Conservation (phyloP, 2,329 filamentous ascomycete species). For the Trichoderma sp. region DNA sequence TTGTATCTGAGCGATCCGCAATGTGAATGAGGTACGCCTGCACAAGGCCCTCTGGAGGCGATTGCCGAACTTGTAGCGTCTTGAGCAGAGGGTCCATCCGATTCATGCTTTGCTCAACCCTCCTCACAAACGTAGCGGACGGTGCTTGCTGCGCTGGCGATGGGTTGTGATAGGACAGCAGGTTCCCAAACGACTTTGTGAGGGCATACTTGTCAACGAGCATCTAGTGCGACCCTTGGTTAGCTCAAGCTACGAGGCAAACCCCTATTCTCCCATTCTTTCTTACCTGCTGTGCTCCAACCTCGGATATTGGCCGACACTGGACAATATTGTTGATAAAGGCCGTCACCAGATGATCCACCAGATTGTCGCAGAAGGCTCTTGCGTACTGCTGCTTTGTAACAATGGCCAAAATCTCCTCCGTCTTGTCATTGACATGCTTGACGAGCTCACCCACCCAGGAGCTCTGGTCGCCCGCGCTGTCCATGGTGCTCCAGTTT, state of each 20-base stretch:
- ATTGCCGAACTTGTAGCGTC: slow-evolving; percentile 89
- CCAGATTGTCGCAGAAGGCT: slow-evolving; percentile 94
- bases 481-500: slow-evolving; percentile 92
- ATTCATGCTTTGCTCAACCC: slow-evolving; percentile 79
- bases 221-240: slow-evolving; percentile 60
- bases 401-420: slow-evolving; percentile 74
- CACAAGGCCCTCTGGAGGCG: slow-evolving; percentile 88
- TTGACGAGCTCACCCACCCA: slow-evolving; percentile 83
- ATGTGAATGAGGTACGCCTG: slow-evolving; percentile 98
- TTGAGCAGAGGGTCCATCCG: slow-evolving; percentile 93
- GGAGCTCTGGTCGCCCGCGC: slow-evolving; percentile 87
- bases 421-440: slow-evolving; percentile 69
- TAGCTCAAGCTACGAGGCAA: not conserved
- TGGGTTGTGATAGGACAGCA: slow-evolving; percentile 65
- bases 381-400: slow-evolving; percentile 92
- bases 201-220: slow-evolving; percentile 91
- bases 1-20: slow-evolving; percentile 86
- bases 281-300: slow-evolving; percentile 83
- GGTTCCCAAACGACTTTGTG: slow-evolving; percentile 73
- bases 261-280: not conserved
- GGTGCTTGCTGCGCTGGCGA: slow-evolving; percentile 44
- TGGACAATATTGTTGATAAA: slow-evolving; percentile 85
- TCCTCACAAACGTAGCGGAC: slow-evolving; percentile 72
- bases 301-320: slow-evolving; percentile 88
- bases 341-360: slow-evolving; percentile 77